Percentiles rank a stretch among this genome's conserved stretches.
Evolutionary conservation across 768 basidiomycete genomes (phyloP).

Genomic region (Asterophora lycoperdoides): DNA sequence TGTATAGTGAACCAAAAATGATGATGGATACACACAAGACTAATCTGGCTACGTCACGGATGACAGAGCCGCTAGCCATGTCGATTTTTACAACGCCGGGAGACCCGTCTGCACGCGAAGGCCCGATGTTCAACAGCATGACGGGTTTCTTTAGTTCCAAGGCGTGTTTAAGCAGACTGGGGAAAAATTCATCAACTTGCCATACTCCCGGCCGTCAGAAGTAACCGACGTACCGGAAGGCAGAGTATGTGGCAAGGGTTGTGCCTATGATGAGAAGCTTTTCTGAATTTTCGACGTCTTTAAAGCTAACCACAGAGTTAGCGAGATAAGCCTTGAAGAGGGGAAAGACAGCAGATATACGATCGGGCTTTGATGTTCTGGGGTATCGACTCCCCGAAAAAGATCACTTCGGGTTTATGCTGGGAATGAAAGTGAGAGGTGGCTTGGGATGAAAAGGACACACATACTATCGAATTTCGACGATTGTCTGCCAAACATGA

Average conservation of each 20-base stretch:
- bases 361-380: conserved; percentile 61
- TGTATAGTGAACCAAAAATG: neutral
- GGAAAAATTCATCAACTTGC: neutral
- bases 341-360: conserved; percentile 36
- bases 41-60: conserved; percentile 57
- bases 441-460: neutral
- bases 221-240: conserved; percentile 57
- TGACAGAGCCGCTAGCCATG: conserved; percentile 64
- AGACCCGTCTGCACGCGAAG: conserved; percentile 76
- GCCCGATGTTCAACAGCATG: conserved; percentile 82
- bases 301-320: conserved; percentile 37
- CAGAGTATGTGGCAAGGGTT: conserved; percentile 90
- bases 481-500: conserved; percentile 57
- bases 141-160: conserved; percentile 72
- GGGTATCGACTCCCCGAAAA: conserved; percentile 88
- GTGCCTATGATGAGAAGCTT: conserved; percentile 82
- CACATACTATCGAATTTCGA: conserved; percentile 54
- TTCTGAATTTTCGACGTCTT: conserved; percentile 54
- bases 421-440: conserved; percentile 19
- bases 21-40: conserved; percentile 60
- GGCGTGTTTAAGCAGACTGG: conserved; percentile 77
- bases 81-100: conserved; percentile 77
- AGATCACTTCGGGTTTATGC: conserved; percentile 82
- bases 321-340: neutral
- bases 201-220: neutral